A percentile compares a stretch with the other conserved stretches of the same genome.
phyloP scores from a whole-genome alignment of 768 basidiomycete genomes.

The Phaffia tasmanica region DNA sequence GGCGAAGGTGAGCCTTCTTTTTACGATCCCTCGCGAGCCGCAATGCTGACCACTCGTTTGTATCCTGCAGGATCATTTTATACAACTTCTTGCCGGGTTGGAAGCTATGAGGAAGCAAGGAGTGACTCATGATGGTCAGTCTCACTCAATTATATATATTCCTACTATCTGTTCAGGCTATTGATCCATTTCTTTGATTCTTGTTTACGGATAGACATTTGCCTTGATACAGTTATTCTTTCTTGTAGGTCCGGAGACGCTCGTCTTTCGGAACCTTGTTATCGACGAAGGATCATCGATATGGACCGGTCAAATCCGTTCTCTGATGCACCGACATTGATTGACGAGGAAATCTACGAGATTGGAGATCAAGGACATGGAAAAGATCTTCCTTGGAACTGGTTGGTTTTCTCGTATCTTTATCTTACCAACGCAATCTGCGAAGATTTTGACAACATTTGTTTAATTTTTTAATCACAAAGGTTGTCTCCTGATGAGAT shows the following conservation, averaged over 20 bases:
- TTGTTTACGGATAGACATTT: constrained; percentile 30
- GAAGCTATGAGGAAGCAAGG: constrained; percentile 55
- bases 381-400: constrained; percentile 46
- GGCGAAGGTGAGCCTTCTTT: constrained; percentile 46
- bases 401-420: constrained; percentile 26
- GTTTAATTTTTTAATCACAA: neutral
- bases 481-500: constrained; percentile 71
- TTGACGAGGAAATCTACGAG: constrained; percentile 33
- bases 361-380: constrained; percentile 30
- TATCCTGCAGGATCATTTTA: constrained; percentile 55
- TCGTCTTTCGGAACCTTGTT: constrained; percentile 64
- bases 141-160: neutral
- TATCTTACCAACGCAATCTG: constrained; percentile 30
- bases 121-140: constrained; percentile 58
- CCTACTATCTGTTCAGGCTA: constrained; percentile 7
- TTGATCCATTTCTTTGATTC: neutral
- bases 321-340: constrained; percentile 34
- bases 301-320: constrained; percentile 78
- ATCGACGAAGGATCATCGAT: constrained; percentile 61
- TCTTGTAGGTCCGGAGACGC: constrained; percentile 48
- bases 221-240: constrained; percentile 28
- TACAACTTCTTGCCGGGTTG: constrained; percentile 59
- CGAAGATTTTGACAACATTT: constrained; percentile 1
- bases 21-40: neutral
- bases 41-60: neutral